Conservation (phyloP, 371 early-diverging fungal genomes). For the Mucor plumbeus region DNA sequence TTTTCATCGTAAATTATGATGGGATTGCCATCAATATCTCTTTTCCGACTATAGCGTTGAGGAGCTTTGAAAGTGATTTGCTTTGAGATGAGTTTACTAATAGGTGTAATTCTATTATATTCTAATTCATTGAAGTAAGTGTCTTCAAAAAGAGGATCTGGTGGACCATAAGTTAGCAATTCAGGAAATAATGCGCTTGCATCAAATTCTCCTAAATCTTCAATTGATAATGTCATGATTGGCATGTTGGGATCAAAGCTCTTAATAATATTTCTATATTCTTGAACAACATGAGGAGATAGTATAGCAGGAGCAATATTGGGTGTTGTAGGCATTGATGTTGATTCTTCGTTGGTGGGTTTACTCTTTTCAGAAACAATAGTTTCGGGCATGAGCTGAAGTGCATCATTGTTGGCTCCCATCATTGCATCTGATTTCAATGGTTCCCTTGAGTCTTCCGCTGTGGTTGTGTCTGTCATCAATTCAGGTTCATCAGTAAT, state of each 20-base stretch:
- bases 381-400: neutral
- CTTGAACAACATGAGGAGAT: conserved; percentile 28
- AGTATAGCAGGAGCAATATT: conserved; percentile 3
- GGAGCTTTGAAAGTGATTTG: conserved; percentile 47
- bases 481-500: conserved; percentile 4
- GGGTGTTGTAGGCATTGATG: conserved; percentile 33
- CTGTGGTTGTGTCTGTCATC: neutral
- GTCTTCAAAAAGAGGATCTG: conserved; percentile 50
- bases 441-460: conserved; percentile 1
- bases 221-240: conserved; percentile 34
- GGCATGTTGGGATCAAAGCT: conserved; percentile 35
- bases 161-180: conserved; percentile 47
- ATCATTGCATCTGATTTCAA: conserved; percentile 29
- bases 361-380: neutral
- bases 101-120: conserved; percentile 42
- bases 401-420: conserved; percentile 11
- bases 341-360: conserved; percentile 10
- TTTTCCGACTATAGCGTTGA: conserved; percentile 47
- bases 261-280: conserved; percentile 27
- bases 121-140: conserved; percentile 52
- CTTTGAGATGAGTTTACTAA: conserved; percentile 39
- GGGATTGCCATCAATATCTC: conserved; percentile 38
- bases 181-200: conserved; percentile 50
- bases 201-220: conserved; percentile 31
- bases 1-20: conserved; percentile 30